Percentiles rank a stretch among this genome's conserved stretches.
Conservation (phyloP, 1,284 basidiomycete species). For the Rhodotorula sp. region DNA sequence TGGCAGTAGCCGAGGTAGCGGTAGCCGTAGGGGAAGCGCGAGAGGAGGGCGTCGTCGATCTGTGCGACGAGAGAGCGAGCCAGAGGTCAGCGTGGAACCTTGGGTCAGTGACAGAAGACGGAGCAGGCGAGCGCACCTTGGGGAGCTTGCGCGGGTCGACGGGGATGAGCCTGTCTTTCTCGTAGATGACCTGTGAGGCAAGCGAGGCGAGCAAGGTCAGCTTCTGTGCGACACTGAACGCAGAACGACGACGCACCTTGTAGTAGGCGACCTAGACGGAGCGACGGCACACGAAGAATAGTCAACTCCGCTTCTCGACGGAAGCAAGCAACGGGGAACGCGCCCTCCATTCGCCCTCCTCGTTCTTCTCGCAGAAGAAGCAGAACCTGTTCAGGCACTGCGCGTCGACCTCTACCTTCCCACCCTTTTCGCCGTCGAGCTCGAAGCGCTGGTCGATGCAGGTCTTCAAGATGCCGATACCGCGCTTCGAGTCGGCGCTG, state of each 20-base stretch:
- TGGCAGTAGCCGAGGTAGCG: constrained; percentile 8
- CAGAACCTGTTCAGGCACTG: not conserved
- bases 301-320: too few relatives aligned
- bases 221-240: not conserved
- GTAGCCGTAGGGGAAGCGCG: not conserved
- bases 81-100: not conserved
- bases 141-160: not conserved
- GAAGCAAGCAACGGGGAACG: too few relatives aligned
- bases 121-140: not conserved
- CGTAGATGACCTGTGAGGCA: not conserved
- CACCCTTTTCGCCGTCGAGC: not conserved
- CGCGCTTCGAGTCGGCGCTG: too few relatives aligned
- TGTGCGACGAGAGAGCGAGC: not conserved
- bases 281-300: not conserved
- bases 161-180: not conserved
- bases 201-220: not conserved
- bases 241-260: not conserved
- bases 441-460: not conserved
- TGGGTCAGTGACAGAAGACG: not conserved
- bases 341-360: not conserved
- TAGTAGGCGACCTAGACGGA: not conserved
- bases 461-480: too few relatives aligned
- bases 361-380: not conserved
- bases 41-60: not conserved
- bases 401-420: not conserved